Percentiles rank a stretch among this genome's conserved stretches.
These are phyloP conservation scores for Saprolegnia parasitica DNA, from an alignment of 352 stramenopile species.

Conservation along the genomic window DNA sequence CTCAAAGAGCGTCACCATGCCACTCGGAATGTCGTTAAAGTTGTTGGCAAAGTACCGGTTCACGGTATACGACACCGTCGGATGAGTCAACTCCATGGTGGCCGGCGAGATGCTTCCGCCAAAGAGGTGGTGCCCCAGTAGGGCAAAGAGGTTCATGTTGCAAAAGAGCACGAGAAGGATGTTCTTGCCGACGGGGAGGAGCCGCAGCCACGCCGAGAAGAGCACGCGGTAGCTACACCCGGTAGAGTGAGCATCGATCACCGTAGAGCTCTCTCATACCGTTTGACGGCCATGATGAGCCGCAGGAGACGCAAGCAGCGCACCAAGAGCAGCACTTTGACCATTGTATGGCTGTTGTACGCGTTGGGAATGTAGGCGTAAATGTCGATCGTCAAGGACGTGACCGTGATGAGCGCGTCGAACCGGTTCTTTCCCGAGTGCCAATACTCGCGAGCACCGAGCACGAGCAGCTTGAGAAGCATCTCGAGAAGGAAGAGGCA, in stretches of 20 bases:
- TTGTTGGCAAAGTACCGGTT: slow-evolving; percentile 67
- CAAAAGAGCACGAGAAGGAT: slow-evolving; percentile 32
- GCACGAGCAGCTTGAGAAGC: slow-evolving; percentile 68
- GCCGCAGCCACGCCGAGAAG: slow-evolving; percentile 44
- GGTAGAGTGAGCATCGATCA: neutral
- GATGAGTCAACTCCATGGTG: slow-evolving; percentile 34
- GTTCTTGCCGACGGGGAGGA: slow-evolving; percentile 34
- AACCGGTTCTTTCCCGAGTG: slow-evolving; percentile 70
- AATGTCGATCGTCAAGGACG: slow-evolving; percentile 48
- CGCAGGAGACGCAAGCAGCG: slow-evolving; percentile 53
- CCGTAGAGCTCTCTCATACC: too few species aligned
- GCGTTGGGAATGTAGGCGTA: slow-evolving; percentile 44
- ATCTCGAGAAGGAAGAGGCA: slow-evolving; percentile 73
- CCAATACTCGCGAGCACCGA: slow-evolving; percentile 54
- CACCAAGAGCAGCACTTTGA: slow-evolving; percentile 47
- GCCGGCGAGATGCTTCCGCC: slow-evolving; percentile 46
- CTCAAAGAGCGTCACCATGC: slow-evolving; percentile 63
- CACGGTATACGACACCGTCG: slow-evolving; percentile 40
- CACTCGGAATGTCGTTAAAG: slow-evolving; percentile 66
- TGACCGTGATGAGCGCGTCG: slow-evolving; percentile 71
- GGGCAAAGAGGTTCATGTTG: slow-evolving; percentile 54
- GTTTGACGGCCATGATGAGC: slow-evolving; percentile 40
- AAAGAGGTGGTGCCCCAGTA: slow-evolving; percentile 58
- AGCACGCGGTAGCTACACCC: slow-evolving; percentile 13
- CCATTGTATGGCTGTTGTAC: slow-evolving; percentile 34